Evolutionary conservation across 2,329 filamentous ascomycete species (phyloP), one percentile per base, ranked within the genome.

Genomic region (Ophiostoma ulmi): DNA sequence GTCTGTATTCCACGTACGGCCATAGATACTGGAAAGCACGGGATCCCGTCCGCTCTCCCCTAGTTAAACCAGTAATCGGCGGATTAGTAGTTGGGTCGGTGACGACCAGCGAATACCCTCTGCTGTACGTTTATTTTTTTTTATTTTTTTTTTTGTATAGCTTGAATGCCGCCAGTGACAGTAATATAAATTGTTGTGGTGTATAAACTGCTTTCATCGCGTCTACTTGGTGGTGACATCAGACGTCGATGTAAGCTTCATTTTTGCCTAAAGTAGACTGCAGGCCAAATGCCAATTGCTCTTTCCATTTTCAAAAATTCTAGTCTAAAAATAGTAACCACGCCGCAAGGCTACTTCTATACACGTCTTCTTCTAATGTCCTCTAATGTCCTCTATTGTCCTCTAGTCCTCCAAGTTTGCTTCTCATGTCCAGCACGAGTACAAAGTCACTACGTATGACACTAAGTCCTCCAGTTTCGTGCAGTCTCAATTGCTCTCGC

Each of bases 41-140:
- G 48, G 48, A 55, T 55, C 48, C 48, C 48, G 48, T 55, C 48
- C 48, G 48, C 48, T 55, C 48, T 55, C 48, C 48, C 48, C 48
- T 55, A 55, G 48, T 55, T 22, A 55, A 55, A 55, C 48, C 48
- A 55, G 7, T 55, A 55, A 55, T 55, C 48, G 48, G 48, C 48
- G 48, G 48, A 55, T 55, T 55, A 55, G 48, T 55, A 55, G 48
- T 55, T 55, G 48, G 48, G 48, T 55, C 48, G 48, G 48, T 55
- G 48, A 55, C 48, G 48, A 55, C 48, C 48, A 55, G 48, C 48
- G 48, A 55, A 55, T 55, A 55, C 48, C 48, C 48, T 55, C 48
- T 55, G 48, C 48, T 55, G 48, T 55, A 55, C 48, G 48, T 55
- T 22, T 55, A n/a, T 26, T 22, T 55, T n/a, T 55, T 48, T 48